Evolutionary conservation across 1,139 yeast genomes (phyloP).

Genomic region (Pichia terricola): DNA sequence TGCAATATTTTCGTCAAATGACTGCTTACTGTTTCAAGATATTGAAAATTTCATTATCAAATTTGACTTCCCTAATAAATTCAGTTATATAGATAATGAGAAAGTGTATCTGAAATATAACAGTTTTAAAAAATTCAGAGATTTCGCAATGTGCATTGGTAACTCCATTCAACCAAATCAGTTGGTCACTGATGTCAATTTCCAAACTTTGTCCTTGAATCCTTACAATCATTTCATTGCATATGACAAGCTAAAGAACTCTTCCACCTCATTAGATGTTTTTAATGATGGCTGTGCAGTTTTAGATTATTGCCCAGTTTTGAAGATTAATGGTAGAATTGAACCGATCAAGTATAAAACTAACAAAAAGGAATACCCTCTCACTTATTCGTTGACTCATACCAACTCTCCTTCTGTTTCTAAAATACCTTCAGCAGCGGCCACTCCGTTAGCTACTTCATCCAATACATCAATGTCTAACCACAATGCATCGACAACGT

Average conservation of each 20-base stretch:
- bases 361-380: conserved; percentile 4
- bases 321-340: conserved; percentile 60
- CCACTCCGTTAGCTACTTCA: neutral
- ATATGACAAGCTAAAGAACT: neutral
- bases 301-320: conserved; percentile 55
- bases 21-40: conserved; percentile 48
- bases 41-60: conserved; percentile 66
- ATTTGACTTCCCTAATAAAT: conserved; percentile 49
- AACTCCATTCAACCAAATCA: conserved; percentile 58
- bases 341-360: conserved; percentile 36
- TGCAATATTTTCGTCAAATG: conserved; percentile 79
- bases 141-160: conserved; percentile 69
- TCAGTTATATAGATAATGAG: conserved; percentile 55
- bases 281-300: conserved; percentile 47
- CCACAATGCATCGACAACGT: neutral
- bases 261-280: conserved; percentile 18
- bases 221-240: neutral
- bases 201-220: neutral
- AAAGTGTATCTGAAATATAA: conserved; percentile 53
- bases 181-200: neutral
- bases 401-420: neutral
- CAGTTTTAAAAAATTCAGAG: conserved; percentile 58
- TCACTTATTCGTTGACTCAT: conserved; percentile 12
- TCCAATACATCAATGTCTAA: conserved; percentile 4
- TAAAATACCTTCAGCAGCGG: neutral